A percentile compares a stretch with the other conserved stretches of the same genome.
Conservation (phyloP, 805 yeast genomes). For the Starmerella scarabaei region DNA sequence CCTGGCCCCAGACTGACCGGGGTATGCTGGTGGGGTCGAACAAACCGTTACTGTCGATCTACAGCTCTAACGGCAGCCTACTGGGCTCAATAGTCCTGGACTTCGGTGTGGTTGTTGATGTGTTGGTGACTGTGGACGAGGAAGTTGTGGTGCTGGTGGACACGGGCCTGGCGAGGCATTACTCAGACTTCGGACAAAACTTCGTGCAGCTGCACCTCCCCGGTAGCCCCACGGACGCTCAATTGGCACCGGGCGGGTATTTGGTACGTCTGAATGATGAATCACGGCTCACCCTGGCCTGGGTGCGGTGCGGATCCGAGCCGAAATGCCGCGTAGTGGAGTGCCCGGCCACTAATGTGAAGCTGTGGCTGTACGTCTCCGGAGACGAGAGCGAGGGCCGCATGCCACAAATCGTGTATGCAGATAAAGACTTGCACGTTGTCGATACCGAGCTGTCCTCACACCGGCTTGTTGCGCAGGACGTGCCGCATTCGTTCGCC, state of each 20-base stretch:
- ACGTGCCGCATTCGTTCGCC: constrained; percentile 1
- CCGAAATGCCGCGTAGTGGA: neutral
- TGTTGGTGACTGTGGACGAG: constrained; percentile 43
- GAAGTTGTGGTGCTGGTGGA: constrained; percentile 43
- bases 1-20: constrained; percentile 16
- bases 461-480: neutral
- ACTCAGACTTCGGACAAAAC: constrained; percentile 53
- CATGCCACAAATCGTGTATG: neutral
- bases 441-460: neutral
- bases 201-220: constrained; percentile 30
- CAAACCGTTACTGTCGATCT: constrained; percentile 21
- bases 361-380: neutral
- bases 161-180: constrained; percentile 42
- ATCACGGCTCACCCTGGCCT: neutral
- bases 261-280: constrained; percentile 3
- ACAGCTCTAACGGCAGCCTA: constrained; percentile 25
- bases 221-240: neutral
- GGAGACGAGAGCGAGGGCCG: neutral
- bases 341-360: neutral
- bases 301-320: constrained; percentile 1
- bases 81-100: constrained; percentile 27
- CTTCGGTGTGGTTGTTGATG: constrained; percentile 39
- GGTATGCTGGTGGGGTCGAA: neutral
- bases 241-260: neutral
- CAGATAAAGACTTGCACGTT: neutral